Base-by-base conservation (phyloP, 116 monocot genomes). In the Iris pallida region DNA sequence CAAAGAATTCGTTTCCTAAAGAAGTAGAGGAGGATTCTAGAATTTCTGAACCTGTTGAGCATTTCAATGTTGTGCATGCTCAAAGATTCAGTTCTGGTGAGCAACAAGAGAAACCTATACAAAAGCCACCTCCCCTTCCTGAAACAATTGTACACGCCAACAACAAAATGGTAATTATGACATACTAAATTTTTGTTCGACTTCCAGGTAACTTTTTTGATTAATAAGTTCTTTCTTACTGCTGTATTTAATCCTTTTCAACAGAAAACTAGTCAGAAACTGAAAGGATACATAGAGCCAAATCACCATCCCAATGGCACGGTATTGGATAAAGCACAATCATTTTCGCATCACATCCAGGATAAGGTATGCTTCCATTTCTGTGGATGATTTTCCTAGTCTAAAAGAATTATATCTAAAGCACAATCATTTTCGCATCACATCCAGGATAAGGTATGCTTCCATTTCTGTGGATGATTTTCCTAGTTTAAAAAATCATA, bases 141-240 rank as follows among this genome's bases (percentile, higher is more conserved):
- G 56, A 41, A 20, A 46, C 42, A 44, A 56, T 71, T 43, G 49
- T 47, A 20, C 62, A 8, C 30, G 57, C 47, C 4, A 19, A 5
- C 56, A 78, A 71, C 71, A 74, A 73, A 46, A 55, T 61, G 52
- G 81, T 85, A 74, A 51, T 13, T 75, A 41, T 59, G 0, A 30
- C 30, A 1, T 0, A 30, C 30, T 30, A 30, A 30, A 30, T 30
- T 30, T 30, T 30, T 30, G 30, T 30, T 30, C 30, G 30, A 30
- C 30, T 30, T 30, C 0, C 3, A 0, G 30, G 30, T 30, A 30
- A 30, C 30, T 30, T 30, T 30, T 30, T 30, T 30, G 30, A 30
- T 30, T 30, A 30, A 15, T 45, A 44, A 43, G 6, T 7, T n/a
- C 42, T 45, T 42, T 17, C 42, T 16, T 43, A 4, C n/a, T 30